Percentiles rank a stretch among this genome's conserved stretches.
These are phyloP conservation scores for Phaseolus lunatus DNA, from an alignment of 306 rosid genomes.

Conservation along the genomic window DNA sequence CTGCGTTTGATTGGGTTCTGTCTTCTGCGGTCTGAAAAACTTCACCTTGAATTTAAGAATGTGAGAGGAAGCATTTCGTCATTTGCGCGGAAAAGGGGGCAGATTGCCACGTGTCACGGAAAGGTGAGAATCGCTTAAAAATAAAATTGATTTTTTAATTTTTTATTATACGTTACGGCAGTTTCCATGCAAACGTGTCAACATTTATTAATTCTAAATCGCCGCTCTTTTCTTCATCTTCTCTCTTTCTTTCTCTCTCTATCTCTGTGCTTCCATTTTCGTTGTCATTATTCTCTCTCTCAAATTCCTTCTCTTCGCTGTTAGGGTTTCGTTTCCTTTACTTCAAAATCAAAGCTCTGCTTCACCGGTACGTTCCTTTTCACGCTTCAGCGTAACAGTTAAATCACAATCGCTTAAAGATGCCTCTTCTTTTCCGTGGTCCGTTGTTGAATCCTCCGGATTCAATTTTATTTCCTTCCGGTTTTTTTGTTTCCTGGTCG, in stretches of 20 bases:
- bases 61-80: constrained; percentile 43
- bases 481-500: constrained; percentile 9
- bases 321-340: constrained; percentile 85
- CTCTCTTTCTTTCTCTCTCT: constrained; percentile 40
- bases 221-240: constrained; percentile 54
- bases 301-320: constrained; percentile 47
- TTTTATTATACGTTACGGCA: constrained; percentile 57
- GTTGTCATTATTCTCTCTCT: constrained; percentile 46
- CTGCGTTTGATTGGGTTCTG: constrained; percentile 47
- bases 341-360: constrained; percentile 60
- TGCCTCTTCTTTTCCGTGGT: constrained; percentile 21
- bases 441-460: not conserved
- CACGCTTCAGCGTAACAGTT: constrained; percentile 39
- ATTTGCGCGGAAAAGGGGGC: constrained; percentile 39
- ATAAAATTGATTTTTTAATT: not conserved
- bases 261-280: constrained; percentile 37
- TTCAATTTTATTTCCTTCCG: constrained; percentile 25
- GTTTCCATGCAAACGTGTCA: constrained; percentile 63
- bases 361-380: constrained; percentile 66
- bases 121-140: not conserved
- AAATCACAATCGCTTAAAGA: constrained; percentile 25
- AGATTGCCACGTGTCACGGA: constrained; percentile 52
- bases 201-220: constrained; percentile 61
- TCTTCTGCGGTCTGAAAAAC: constrained; percentile 17
- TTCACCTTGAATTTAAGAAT: constrained; percentile 56